Percentiles rank a stretch among this genome's conserved stretches.
These are phyloP conservation scores for Podospora tetraspora DNA, from an alignment of 495 filamentous ascomycete species.

Conservation along the genomic window DNA sequence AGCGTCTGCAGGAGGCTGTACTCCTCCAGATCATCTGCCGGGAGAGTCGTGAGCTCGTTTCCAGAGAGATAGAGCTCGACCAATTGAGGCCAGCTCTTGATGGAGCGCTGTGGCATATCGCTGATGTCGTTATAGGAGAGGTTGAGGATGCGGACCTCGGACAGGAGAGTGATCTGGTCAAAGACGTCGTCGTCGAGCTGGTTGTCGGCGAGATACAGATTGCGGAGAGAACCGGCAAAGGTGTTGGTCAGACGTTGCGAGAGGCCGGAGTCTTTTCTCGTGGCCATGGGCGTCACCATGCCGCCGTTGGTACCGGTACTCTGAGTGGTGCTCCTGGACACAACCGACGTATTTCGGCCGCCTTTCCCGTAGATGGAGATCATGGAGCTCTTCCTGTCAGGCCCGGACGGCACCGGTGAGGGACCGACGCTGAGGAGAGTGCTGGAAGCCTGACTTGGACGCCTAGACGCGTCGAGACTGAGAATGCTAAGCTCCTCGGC, in stretches of 20 bases:
- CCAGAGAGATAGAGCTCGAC: constrained; percentile 92
- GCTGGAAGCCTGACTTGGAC: constrained; percentile 79
- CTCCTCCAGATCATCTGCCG: constrained; percentile 91
- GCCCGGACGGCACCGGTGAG: constrained; percentile 56
- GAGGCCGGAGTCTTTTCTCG: constrained; percentile 82
- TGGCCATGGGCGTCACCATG: constrained; percentile 48
- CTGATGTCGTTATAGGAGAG: constrained; percentile 91
- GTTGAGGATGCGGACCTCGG: constrained; percentile 84
- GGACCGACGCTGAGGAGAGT: constrained; percentile 68
- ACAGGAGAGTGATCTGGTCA: constrained; percentile 75
- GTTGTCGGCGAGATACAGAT: constrained; percentile 90
- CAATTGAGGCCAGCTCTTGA: constrained; percentile 81
- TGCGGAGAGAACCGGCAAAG: constrained; percentile 75
- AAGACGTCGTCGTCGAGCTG: constrained; percentile 89
- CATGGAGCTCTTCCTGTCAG: constrained; percentile 71
- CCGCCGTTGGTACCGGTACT: constrained; percentile 34
- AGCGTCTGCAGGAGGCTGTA: constrained; percentile 78
- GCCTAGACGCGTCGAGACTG: constrained; percentile 63
- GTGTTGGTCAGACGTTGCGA: constrained; percentile 70
- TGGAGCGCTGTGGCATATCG: constrained; percentile 82
- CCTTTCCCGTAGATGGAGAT: constrained; percentile 70
- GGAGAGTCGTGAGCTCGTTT: constrained; percentile 85
- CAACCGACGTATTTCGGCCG: constrained; percentile 75
- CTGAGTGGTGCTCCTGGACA: constrained; percentile 55
- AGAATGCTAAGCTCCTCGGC: constrained; percentile 59